A percentile compares a stretch with the other conserved stretches of the same genome.
phyloP scores from a whole-genome alignment of 176 grass and related monocot genomes.

The Alopecurus myosuroides region DNA sequence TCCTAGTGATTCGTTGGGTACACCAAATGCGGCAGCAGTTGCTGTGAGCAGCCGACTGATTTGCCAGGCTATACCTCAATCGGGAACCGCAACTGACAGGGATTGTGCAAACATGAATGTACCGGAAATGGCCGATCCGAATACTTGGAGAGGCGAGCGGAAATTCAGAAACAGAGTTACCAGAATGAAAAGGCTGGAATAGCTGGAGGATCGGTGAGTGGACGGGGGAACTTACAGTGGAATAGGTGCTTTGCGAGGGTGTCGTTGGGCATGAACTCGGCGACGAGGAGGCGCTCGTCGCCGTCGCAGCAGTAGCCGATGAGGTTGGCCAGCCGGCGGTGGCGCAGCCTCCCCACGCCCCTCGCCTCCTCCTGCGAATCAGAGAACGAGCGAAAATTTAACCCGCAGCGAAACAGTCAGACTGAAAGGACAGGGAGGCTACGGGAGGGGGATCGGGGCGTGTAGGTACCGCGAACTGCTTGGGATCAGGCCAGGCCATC shows the following conservation, averaged over 20 bases:
- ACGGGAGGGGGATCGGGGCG: neutral
- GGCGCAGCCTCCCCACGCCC: conserved; percentile 76
- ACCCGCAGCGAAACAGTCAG: neutral
- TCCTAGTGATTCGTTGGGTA: conserved; percentile 35
- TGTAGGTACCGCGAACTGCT: neutral
- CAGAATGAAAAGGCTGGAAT: neutral
- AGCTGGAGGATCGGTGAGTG: neutral
- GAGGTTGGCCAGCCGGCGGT: conserved; percentile 71
- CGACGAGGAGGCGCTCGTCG: conserved; percentile 93
- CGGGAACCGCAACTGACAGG: neutral
- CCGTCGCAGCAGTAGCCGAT: conserved; percentile 98
- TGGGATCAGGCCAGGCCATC: conserved; percentile 49
- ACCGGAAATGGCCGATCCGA: neutral
- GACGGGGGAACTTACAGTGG: conserved; percentile 57
- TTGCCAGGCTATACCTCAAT: conserved; percentile 2
- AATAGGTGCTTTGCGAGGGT: conserved; percentile 95
- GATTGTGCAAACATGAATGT: neutral
- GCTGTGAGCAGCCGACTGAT: neutral
- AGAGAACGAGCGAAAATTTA: neutral
- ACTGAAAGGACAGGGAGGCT: neutral
- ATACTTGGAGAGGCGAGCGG: neutral
- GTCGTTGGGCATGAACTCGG: conserved; percentile 99
- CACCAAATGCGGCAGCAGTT: conserved; percentile 33
- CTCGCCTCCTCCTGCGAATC: conserved; percentile 77
- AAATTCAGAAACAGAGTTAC: neutral